Conservation (phyloP, 805 yeast genomes). For the Cyberlindnera mrakii region DNA sequence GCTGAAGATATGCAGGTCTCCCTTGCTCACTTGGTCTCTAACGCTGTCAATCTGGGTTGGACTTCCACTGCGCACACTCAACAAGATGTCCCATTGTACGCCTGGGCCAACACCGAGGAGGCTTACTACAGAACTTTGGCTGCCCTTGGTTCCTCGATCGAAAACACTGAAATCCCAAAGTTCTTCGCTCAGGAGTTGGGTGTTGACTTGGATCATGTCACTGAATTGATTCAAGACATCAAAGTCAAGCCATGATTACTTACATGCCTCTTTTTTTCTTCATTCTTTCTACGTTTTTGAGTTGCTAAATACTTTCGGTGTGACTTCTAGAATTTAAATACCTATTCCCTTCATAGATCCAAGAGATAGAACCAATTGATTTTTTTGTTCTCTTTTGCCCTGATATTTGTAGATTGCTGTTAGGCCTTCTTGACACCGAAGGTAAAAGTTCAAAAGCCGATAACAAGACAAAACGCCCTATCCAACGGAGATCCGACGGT, state of each 20-base stretch:
- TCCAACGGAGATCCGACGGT: too few species aligned
- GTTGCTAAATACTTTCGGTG: background rate
- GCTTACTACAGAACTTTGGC: conserved; percentile 36
- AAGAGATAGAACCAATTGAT: too few species aligned
- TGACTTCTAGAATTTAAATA: conserved; percentile 5
- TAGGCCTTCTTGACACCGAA: too few species aligned
- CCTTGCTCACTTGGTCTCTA: conserved; percentile 62
- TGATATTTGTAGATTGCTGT: too few species aligned
- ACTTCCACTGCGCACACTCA: conserved; percentile 95
- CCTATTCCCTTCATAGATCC: background rate
- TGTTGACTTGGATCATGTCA: conserved; percentile 42
- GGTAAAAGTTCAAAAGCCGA: too few species aligned
- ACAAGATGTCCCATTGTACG: conserved; percentile 88
- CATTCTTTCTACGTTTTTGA: background rate
- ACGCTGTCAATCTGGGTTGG: conserved; percentile 85
- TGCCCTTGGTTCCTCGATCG: conserved; percentile 75
- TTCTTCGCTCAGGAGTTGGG: conserved; percentile 56
- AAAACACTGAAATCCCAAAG: conserved; percentile 77
- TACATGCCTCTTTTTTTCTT: background rate
- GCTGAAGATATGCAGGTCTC: conserved; percentile 32
- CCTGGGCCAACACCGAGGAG: conserved; percentile 53
- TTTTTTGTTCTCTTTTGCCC: too few species aligned
- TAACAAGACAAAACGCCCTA: too few species aligned
- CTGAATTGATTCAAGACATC: conserved; percentile 29
- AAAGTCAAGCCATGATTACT: conserved; percentile 2